phyloP scores from a whole-genome alignment of 768 basidiomycete genomes.

The Phlegmacium glaucopus region DNA sequence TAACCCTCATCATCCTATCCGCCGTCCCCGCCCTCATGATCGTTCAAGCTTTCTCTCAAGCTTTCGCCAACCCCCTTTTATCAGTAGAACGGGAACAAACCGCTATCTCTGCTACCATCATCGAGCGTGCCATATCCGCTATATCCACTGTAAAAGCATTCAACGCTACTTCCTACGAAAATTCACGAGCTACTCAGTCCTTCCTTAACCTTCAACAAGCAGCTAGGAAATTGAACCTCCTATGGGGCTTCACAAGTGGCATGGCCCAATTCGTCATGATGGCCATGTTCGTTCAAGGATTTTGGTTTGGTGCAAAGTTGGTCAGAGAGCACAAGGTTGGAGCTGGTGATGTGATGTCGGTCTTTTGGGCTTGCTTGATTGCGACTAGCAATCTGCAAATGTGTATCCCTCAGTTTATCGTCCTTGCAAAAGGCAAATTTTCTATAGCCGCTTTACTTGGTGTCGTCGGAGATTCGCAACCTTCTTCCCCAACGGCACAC shows the following conservation, averaged over 20 bases:
- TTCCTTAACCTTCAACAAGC: slow-evolving; percentile 42
- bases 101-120: slow-evolving; percentile 69
- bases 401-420: slow-evolving; percentile 78
- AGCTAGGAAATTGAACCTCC: slow-evolving; percentile 50
- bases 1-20: slow-evolving; percentile 91
- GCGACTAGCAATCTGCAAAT: slow-evolving; percentile 86
- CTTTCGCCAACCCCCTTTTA: slow-evolving; percentile 63
- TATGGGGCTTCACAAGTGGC: slow-evolving; percentile 76
- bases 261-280: slow-evolving; percentile 79
- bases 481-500: slow-evolving; percentile 24
- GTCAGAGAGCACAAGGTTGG: slow-evolving; percentile 71
- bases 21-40: slow-evolving; percentile 80
- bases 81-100: slow-evolving; percentile 62
- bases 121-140: slow-evolving; percentile 72
- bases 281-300: slow-evolving; percentile 94
- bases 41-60: slow-evolving; percentile 74
- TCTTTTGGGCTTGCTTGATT: slow-evolving; percentile 96
- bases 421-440: slow-evolving; percentile 78
- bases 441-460: slow-evolving; percentile 68
- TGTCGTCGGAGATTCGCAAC: slow-evolving; percentile 48
- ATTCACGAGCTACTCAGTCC: slow-evolving; percentile 41
- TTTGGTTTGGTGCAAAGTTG: slow-evolving; percentile 92
- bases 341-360: slow-evolving; percentile 87
- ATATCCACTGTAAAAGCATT: slow-evolving; percentile 93
- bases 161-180: slow-evolving; percentile 62